These are phyloP conservation scores for Fusarium azukiicola DNA, from an alignment of 2,329 filamentous ascomycete genomes.

Conservation along the genomic window DNA sequence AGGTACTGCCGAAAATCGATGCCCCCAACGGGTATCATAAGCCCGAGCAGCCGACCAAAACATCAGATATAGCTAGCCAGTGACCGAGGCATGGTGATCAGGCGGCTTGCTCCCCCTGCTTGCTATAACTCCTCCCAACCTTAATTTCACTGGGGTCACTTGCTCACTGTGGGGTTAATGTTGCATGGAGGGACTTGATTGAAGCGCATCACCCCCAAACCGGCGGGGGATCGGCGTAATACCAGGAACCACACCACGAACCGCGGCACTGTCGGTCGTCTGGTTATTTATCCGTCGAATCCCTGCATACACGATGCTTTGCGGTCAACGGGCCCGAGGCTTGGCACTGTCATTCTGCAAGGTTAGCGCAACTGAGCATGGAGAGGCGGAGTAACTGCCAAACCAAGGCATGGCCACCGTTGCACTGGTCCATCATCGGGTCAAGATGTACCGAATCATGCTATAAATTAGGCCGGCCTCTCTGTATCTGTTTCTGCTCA, in stretches of 20 bases:
- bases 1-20: neutral
- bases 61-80: neutral
- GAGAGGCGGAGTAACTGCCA: slow-evolving; percentile 22
- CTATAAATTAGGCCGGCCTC: slow-evolving; percentile 28
- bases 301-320: slow-evolving; percentile 11
- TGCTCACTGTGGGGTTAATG: slow-evolving; percentile 14
- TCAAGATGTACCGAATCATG: slow-evolving; percentile 34
- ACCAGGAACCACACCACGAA: slow-evolving; percentile 24
- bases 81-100: slow-evolving; percentile 20
- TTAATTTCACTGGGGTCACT: neutral
- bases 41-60: slow-evolving; percentile 15
- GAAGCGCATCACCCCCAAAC: slow-evolving; percentile 42
- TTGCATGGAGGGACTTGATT: slow-evolving; percentile 34
- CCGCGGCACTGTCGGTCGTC: slow-evolving; percentile 14
- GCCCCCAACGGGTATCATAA: slow-evolving; percentile 15
- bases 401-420: slow-evolving; percentile 19
- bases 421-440: slow-evolving; percentile 23
- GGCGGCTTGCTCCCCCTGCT: slow-evolving; percentile 30
- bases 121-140: neutral
- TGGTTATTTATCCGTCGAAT: slow-evolving; percentile 33
- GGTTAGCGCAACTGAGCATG: neutral
- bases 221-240: slow-evolving; percentile 46
- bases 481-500: neutral
- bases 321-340: neutral
- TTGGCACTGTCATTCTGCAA: slow-evolving; percentile 15